Evolutionary conservation across 306 rosid species (phyloP), one percentile per base, ranked within the genome.

Genomic region (Vachellia pachyceras): DNA sequence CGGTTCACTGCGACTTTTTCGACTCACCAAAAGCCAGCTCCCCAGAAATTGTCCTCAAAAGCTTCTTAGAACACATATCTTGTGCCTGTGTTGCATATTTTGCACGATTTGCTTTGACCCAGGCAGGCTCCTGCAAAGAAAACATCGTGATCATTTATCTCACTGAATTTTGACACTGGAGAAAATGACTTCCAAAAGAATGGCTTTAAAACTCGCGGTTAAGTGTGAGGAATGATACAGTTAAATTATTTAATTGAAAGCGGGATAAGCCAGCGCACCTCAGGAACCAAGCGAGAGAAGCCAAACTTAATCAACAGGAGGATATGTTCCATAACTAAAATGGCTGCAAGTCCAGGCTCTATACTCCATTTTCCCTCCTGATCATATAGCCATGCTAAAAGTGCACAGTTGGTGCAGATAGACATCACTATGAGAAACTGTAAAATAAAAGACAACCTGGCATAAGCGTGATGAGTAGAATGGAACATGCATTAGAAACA

Each of bases 291-390:
- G 77, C 97, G 97, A 57, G 99, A 90, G 89, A 93, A 88, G 42
- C 97, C 94, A 41, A 96, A 93, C 90, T 96, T 96, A 13, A 93
- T 86, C 84, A 96, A 78, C 70, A 93, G 88, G 73, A 96, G 98
- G 36, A 85, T 65, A 82, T 96, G 98, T 85, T 96, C 99, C 93
- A 96, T 93, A 77, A 96, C 82, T 35, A 96, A 82, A 63, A 96
- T 96, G 22, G 94, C 98, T 7, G 97, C 98, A 41, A 96, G 97
- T 67, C 98, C 99, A 66, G 98, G 98, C 85, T 95, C 99, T 84
- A 93, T 87, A 77, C 89, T 95, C 99, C 98, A 95, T 79, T 93
- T 95, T 17, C 97, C 94, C 76, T 95, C 97, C 58, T 90, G 90
- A 77, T 95, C 99, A 68, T 89, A 95, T 60, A 95, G 82, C 97